Base-by-base conservation (phyloP, 2,329 filamentous ascomycete genomes). In the Ophiosphaerella herpotricha region DNA sequence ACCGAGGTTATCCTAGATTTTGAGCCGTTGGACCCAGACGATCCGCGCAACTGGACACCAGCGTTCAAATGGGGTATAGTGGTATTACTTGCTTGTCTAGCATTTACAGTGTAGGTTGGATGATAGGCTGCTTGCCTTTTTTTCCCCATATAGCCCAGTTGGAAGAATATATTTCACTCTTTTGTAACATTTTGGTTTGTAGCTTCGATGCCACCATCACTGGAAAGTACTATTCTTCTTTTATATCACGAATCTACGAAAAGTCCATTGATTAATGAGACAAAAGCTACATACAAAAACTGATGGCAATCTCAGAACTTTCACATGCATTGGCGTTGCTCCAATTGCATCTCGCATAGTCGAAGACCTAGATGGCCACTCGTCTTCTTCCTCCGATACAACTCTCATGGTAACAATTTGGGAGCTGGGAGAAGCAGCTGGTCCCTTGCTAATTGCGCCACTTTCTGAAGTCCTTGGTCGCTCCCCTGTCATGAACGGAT, bases 301-400 rank as follows among this genome's bases (percentile, higher is more conserved):
- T 64, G 36, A 64, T 46, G 35, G 18, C 26, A 23, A 7, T 7
- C 40, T 5, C 39, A 73, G 70, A 23, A 72, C 70, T 16, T 72
- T 73, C n/a, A 73, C 70, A 24, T 72, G 70, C 50, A 70, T 73
- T 12, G 65, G 64, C n/a, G 64, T 73, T 1, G 70, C 72, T 1
- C 70, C 70, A 13, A 55, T 73, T 14, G 70, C 70, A 16, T 52
- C 50, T 29, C 45, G 39, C 14, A 73, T 73, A 12, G 68, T 72
- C 18, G 46, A 58, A 6, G 70, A 72, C 23, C 64, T 73, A 14
- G 60, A 66, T 31, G 57, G 59, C 40, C 52, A 58, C 18, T 45
- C 61, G 14, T 54, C 57, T 9, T 61, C 61, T 39, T 54, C 59
- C 18, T 60, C 68, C 5, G 61, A 60, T 12, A 66, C 60, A 33